Conservation (phyloP, 768 basidiomycete species). For the Trametes sanguinea region DNA sequence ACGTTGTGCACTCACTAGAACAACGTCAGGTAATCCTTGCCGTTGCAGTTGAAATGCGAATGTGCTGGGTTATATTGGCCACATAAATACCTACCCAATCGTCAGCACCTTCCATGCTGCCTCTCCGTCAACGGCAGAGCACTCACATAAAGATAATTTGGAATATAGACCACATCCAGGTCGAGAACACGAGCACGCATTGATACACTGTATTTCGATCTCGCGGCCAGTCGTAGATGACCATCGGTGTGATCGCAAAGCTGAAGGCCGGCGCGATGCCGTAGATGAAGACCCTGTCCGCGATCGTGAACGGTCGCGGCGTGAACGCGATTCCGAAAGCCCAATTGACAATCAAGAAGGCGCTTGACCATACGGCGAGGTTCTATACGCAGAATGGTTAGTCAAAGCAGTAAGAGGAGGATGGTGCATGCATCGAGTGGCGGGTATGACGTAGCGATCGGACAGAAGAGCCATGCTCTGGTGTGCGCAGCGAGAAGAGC, state of each 20-base stretch:
- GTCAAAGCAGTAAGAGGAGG: background rate
- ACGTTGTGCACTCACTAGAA: conserved; percentile 34
- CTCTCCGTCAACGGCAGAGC: no score
- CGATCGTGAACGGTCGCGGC: conserved; percentile 42
- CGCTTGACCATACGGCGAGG: conserved; percentile 60
- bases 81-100: conserved; percentile 40
- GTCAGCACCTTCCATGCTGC: background rate
- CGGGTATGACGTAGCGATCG: conserved; percentile 1
- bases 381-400: conserved; percentile 34
- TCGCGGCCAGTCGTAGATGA: conserved; percentile 73
- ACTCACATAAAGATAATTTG: conserved; percentile 52
- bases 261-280: conserved; percentile 60
- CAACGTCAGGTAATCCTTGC: conserved; percentile 41
- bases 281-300: conserved; percentile 66
- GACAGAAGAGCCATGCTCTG: background rate
- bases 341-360: conserved; percentile 74
- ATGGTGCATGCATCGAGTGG: background rate
- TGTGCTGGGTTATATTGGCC: conserved; percentile 38
- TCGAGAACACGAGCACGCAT: conserved; percentile 52
- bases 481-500: no score
- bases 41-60: conserved; percentile 44
- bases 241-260: conserved; percentile 62
- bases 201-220: conserved; percentile 64
- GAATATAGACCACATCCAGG: conserved; percentile 69
- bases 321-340: conserved; percentile 57